These are phyloP conservation scores for Aspergillus hancockii DNA, from an alignment of 495 filamentous ascomycete species.

Conservation along the genomic window DNA sequence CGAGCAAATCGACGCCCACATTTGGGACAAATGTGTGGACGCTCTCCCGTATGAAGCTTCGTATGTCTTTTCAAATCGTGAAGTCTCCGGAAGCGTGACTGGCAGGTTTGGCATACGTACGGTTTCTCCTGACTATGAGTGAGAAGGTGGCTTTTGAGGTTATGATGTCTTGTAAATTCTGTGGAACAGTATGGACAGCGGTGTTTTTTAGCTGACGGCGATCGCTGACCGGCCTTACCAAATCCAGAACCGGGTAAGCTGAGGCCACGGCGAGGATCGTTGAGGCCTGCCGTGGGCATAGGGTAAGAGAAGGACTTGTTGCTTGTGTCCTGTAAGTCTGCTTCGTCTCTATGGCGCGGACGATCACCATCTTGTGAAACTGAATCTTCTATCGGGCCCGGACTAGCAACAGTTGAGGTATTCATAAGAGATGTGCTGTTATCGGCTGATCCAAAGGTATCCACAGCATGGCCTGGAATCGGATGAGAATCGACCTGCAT, in stretches of 20 bases:
- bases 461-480: conserved; percentile 26
- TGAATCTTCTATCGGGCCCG: conserved; percentile 48
- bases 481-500: conserved; percentile 48
- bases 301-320: conserved; percentile 57
- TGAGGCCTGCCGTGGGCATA: conserved; percentile 45
- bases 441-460: conserved; percentile 36
- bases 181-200: conserved; percentile 95
- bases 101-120: conserved; percentile 85
- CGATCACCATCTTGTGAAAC: conserved; percentile 45
- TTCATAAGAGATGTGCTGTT: conserved; percentile 39
- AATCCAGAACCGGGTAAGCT: conserved; percentile 74
- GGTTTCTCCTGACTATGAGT: conserved; percentile 99
- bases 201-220: conserved; percentile 85
- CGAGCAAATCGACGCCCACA: conserved; percentile 93
- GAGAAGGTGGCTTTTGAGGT: conserved; percentile 97
- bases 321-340: conserved; percentile 44
- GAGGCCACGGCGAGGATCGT: conserved; percentile 62
- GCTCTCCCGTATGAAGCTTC: conserved; percentile 95
- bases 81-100: conserved; percentile 84
- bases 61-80: conserved; percentile 96
- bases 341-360: conserved; percentile 35
- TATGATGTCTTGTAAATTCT: conserved; percentile 96
- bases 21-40: conserved; percentile 90
- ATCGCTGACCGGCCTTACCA: conserved; percentile 60
- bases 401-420: conserved; percentile 47